Base-by-base conservation (phyloP, 2,329 filamentous ascomycete genomes). In the Claviceps cyperi region DNA sequence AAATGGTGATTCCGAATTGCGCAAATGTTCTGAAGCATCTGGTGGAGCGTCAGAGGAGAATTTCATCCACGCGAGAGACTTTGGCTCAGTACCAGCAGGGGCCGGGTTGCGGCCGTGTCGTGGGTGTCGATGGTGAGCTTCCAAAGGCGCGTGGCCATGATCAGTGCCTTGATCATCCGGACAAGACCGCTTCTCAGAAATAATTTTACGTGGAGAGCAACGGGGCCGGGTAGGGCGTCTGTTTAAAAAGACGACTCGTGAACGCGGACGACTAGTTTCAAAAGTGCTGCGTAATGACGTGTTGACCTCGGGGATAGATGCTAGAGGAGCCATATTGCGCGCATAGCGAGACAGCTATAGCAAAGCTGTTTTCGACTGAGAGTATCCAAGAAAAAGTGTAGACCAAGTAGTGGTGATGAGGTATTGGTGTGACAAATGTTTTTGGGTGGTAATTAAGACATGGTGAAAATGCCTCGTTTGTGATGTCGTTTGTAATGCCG, bases 291-390 rank as follows among this genome's bases (percentile, higher is more conserved):
- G 50, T 50, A 56, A 50, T 36, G 51, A 51, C 51, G 56, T 43
- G 51, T 53, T 51, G 51, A 55, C 53, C 49, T 60, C 57, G 21
- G 56, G 51, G 43, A 62, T 62, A 54, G 62, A 60, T 58, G 60
- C 55, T 55, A 58, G 48, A 32, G 55, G 50, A 55, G 55, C 55
- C 64, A 68, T 67, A 44, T 41, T 50, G 49, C n/a, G 46, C 24
- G 22, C 46, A 46, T 43, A 47, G 48, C 43, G 48, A 44, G 46
- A 49, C 17, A 50, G 47, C 32, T 14, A 49, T 46, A 36, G 49
- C 38, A 52, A 47, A 40, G 45, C 56, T 38, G 21, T 53, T 56
- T 32, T 51, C 51, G 54, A 55, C 49, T 53, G 55, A 53, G 48
- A 40, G 51, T 60, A 58, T 56, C 58, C 51, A 58, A 58, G 53